Evolutionary conservation across 305 asterid genomes (phyloP).

Genomic region (Fraxinus ornus): DNA sequence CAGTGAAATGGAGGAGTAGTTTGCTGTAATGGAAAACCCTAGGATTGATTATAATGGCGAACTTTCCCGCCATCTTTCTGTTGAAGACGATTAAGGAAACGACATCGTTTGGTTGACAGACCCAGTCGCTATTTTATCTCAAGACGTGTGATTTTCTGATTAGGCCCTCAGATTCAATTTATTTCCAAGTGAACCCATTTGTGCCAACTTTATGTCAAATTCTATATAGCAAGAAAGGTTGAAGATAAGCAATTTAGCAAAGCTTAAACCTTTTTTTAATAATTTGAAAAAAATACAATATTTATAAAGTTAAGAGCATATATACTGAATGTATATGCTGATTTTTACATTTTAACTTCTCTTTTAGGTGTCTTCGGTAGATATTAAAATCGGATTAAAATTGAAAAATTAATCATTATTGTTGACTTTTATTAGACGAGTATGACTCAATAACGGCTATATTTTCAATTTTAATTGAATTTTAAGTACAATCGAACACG

Average conservation of each 20-base stretch:
- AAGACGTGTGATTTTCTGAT: background rate
- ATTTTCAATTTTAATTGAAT: too few relatives aligned
- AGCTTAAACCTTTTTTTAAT: background rate
- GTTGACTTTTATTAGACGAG: too few relatives aligned
- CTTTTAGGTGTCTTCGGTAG: too few relatives aligned
- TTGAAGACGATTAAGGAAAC: background rate
- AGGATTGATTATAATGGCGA: background rate
- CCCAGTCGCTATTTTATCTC: background rate
- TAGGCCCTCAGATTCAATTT: background rate
- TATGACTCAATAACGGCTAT: too few relatives aligned
- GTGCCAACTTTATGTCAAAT: background rate
- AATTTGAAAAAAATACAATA: background rate
- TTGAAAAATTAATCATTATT: too few relatives aligned
- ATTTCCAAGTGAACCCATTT: background rate
- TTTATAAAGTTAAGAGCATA: background rate
- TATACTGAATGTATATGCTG: too few relatives aligned
- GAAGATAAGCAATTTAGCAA: background rate
- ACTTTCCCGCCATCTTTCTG: constrained; percentile 35
- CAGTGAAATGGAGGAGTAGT: background rate
- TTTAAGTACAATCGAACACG: too few relatives aligned
- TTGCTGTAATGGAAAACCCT: constrained; percentile 22
- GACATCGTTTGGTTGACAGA: background rate
- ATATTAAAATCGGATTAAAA: too few relatives aligned
- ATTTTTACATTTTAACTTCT: too few relatives aligned
- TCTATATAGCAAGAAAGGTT: background rate